These are phyloP conservation scores for Bassia scoparia DNA, from an alignment of 148 eudicot genomes.

Conservation along the genomic window DNA sequence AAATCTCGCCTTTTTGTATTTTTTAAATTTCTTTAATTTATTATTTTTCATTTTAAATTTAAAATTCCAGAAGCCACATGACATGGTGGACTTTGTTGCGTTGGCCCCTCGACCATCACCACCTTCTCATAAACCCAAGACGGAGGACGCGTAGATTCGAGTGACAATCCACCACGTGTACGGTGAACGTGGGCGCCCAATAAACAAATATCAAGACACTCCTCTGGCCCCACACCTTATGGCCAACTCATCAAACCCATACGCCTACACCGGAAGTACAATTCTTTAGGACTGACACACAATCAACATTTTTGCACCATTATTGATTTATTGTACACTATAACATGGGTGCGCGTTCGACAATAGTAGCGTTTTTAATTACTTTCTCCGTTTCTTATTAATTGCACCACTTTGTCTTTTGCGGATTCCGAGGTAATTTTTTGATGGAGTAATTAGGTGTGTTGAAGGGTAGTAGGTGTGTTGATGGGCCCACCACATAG, in stretches of 20 bases:
- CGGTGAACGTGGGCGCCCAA: conserved; percentile 20
- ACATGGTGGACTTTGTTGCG: conserved; percentile 34
- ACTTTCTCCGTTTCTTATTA: too few species aligned
- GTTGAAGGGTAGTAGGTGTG: too few species aligned
- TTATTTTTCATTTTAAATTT: too few species aligned
- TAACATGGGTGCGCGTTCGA: too few species aligned
- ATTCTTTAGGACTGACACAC: background rate
- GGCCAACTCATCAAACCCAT: conserved; percentile 28
- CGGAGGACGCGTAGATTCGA: conserved; percentile 34
- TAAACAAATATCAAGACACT: conserved; percentile 13
- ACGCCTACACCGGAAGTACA: background rate
- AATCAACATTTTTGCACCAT: too few species aligned
- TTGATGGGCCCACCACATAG: too few species aligned
- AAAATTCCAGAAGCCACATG: conserved; percentile 37
- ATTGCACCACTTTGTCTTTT: too few species aligned
- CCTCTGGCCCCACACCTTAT: conserved; percentile 3
- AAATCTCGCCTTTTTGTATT: background rate
- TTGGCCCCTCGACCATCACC: conserved; percentile 17
- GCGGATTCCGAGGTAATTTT: too few species aligned
- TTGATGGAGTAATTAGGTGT: too few species aligned
- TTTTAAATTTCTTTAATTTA: conserved; percentile 19
- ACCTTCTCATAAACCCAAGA: conserved; percentile 22
- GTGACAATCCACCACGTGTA: conserved; percentile 27
- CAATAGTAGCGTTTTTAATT: too few species aligned
- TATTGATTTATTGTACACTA: too few species aligned